Evolutionary conservation across 139 green algal genomes (phyloP), one percentile per base, ranked within the genome.

Genomic region (Chlamydomonas incerta): DNA sequence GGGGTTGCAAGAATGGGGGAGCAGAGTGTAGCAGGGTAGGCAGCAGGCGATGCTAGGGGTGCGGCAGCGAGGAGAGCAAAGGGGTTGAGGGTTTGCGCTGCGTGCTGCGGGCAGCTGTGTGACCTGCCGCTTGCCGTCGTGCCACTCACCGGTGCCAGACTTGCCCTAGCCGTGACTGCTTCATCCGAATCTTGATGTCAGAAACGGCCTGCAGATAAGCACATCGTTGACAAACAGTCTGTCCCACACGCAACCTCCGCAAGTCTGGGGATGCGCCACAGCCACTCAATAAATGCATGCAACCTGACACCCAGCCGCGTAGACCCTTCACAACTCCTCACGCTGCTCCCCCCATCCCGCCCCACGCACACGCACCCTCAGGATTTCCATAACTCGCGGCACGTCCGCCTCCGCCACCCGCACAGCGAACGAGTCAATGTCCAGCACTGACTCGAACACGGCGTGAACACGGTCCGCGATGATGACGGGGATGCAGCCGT

Each of bases 401-500:
- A 70, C 13, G n/a, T 29, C 63, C 63, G 63, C 23, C 31, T 72
- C 33, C 24, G 13, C 1, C 18, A 74, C n/a, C 17, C 68, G 68
- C 26, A 74, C 34, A 4, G 34, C 33, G 68, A 74, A 74, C 2
- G 17, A 15, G 35, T 50, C 34, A 18, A 31, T 71, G 47, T 85
- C 80, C 47, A 85, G 34, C 23, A 76, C 18, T 0, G 23, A 34
- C 4, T 74, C 55, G 21, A 46, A 76, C 55, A 85, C 47, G 31
- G 80, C n/a, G 20, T 84, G 76, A 71, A 88, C 85, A 41, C 86
- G 67, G 80, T 89, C 88, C 88, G 88, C 87, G 68, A 92, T 90
- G 73, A 92, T 89, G 74, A 97, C 93, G 15, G 93, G 94, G 77
- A 97, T 92, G 88, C 94, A 97, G 62, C 94, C 94, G 63, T 97